Evolutionary conservation across 1,284 basidiomycete genomes (phyloP).

Genomic region (Trametes pubescens): DNA sequence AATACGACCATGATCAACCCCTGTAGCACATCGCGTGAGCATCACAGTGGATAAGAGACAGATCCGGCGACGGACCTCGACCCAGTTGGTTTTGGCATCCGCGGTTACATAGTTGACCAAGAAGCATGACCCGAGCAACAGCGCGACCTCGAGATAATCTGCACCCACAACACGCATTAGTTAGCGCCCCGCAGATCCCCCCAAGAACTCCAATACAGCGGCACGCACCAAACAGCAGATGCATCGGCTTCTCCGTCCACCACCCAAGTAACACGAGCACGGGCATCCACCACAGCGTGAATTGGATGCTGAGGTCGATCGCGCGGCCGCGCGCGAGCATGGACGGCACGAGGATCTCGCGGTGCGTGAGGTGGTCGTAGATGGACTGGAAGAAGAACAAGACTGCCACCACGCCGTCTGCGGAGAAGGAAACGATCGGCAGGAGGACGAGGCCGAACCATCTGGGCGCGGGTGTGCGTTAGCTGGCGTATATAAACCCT

Average conservation of each 20-base stretch:
- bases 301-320: conserved; percentile 54
- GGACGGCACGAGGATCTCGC: conserved; percentile 38
- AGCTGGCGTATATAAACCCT: not conserved
- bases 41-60: too few relatives aligned
- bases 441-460: conserved; percentile 78
- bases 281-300: conserved; percentile 52
- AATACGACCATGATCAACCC: conserved; percentile 67
- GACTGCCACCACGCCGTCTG: conserved; percentile 66
- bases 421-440: conserved; percentile 74
- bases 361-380: conserved; percentile 24
- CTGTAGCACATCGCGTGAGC: conserved; percentile 38
- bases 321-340: conserved; percentile 47
- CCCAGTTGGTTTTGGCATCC: conserved; percentile 76
- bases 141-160: conserved; percentile 65
- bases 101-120: conserved; percentile 76
- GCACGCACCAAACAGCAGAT: conserved; percentile 50
- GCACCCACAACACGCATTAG: not conserved
- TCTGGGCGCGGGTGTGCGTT: conserved; percentile 40
- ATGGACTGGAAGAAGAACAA: conserved; percentile 54
- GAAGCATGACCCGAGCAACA: conserved; percentile 69
- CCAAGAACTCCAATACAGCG: not conserved
- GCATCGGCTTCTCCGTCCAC: conserved; percentile 46
- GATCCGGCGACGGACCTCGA: conserved; percentile 38
- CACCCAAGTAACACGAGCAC: conserved; percentile 49
- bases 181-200: not conserved